These are phyloP conservation scores for Xylaria sp. DNA, from an alignment of 2,329 filamentous ascomycete genomes.

Conservation along the genomic window DNA sequence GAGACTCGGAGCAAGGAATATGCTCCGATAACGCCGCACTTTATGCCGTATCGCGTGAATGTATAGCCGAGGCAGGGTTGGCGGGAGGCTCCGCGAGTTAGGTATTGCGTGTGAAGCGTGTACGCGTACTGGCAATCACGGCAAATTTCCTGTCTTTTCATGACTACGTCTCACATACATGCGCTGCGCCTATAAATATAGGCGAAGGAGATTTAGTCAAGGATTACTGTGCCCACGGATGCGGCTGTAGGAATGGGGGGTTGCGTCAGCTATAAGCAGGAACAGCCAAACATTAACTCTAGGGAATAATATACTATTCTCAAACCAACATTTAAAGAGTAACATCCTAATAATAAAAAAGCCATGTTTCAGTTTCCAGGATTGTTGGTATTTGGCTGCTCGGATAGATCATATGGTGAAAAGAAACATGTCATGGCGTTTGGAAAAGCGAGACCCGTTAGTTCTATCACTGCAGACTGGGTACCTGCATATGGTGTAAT, in stretches of 20 bases:
- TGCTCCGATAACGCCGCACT: neutral
- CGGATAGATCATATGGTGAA: neutral
- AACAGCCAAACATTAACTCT: neutral
- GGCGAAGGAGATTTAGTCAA: conserved; percentile 18
- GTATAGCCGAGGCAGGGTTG: neutral
- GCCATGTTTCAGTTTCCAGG: neutral
- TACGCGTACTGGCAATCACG: neutral
- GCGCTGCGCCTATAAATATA: conserved; percentile 22
- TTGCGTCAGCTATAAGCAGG: neutral
- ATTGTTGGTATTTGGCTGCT: neutral
- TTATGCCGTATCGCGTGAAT: neutral
- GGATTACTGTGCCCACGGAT: conserved; percentile 16
- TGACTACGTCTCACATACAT: conserved; percentile 8
- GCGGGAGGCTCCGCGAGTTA: neutral
- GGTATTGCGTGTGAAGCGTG: neutral
- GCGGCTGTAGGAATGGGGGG: conserved; percentile 5
- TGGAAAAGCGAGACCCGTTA: neutral
- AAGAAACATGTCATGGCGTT: neutral
- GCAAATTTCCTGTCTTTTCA: neutral
- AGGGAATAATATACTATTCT: neutral
- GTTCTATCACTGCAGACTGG: neutral
- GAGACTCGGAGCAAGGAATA: neutral
- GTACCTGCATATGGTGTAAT: neutral
- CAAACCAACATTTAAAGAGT: neutral
- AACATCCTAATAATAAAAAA: neutral